Evolutionary conservation across 2,329 filamentous ascomycete genomes (phyloP).

Genomic region (Thielaviopsis euricoi): DNA sequence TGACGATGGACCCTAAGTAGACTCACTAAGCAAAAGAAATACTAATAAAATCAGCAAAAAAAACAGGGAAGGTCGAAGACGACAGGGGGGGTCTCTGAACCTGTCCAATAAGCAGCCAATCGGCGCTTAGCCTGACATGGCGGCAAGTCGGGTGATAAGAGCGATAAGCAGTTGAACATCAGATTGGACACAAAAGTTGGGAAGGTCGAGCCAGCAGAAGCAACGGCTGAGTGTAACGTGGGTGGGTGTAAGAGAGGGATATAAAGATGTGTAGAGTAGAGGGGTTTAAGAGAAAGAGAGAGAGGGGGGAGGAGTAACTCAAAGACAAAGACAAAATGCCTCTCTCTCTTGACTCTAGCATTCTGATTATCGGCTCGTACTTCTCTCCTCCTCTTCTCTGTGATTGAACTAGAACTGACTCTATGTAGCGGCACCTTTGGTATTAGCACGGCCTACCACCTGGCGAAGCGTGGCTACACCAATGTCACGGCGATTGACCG

Average conservation of each 20-base stretch:
- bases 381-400: background rate
- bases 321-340: background rate
- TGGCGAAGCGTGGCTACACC: constrained; percentile 15
- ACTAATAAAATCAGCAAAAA: background rate
- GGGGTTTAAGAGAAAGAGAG: too few relatives aligned
- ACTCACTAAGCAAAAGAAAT: too few relatives aligned
- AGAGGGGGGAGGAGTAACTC: too few relatives aligned
- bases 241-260: too few relatives aligned
- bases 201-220: constrained; percentile 4
- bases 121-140: too few relatives aligned
- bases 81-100: too few relatives aligned
- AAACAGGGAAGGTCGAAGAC: constrained; percentile 3
- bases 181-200: background rate
- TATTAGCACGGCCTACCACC: constrained; percentile 20
- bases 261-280: too few relatives aligned
- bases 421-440: constrained; percentile 18
- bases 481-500: constrained; percentile 13
- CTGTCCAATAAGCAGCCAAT: too few relatives aligned
- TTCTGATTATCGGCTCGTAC: constrained; percentile 13
- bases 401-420: background rate
- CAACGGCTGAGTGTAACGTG: too few relatives aligned
- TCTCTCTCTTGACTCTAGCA: constrained; percentile 3
- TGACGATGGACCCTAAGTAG: too few relatives aligned
- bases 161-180: too few relatives aligned
- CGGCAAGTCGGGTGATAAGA: too few relatives aligned